Evolutionary conservation across 2,329 filamentous ascomycete genomes (phyloP).

Genomic region (Fusarium piperis): DNA sequence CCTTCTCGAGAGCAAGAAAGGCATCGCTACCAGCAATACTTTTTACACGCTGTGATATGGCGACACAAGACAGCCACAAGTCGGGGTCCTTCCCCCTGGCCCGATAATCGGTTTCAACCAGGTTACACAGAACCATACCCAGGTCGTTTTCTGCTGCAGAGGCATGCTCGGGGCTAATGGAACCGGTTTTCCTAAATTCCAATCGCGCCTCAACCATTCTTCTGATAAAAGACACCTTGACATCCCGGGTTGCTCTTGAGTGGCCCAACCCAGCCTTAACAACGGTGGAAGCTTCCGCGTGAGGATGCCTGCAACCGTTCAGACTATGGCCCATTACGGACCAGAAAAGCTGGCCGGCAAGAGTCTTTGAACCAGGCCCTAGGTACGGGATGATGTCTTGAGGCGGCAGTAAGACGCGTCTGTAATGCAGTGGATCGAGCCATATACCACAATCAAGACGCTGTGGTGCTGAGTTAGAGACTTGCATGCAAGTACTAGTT

Average conservation of each 20-base stretch:
- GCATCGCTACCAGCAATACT: background rate
- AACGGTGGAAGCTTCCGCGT: background rate
- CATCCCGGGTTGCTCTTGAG: constrained; percentile 6
- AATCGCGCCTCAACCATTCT: constrained; percentile 24
- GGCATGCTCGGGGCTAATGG: constrained; percentile 12
- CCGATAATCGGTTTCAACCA: constrained; percentile 17
- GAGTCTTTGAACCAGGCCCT: constrained; percentile 8
- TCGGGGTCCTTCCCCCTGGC: constrained; percentile 6
- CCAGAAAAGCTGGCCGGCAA: constrained; percentile 28
- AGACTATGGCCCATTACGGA: constrained; percentile 21
- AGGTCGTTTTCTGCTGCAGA: constrained; percentile 21
- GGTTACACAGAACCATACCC: constrained; percentile 2
- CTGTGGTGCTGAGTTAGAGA: background rate
- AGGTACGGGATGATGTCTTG: constrained; percentile 29
- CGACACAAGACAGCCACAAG: constrained; percentile 16
- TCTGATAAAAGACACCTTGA: constrained; percentile 9
- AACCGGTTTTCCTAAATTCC: constrained; percentile 17
- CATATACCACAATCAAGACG: constrained; percentile 12
- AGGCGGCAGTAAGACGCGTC: constrained; percentile 14
- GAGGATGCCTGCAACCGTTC: background rate
- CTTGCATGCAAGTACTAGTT: background rate
- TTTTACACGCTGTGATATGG: constrained; percentile 13
- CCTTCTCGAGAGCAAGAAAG: constrained; percentile 12
- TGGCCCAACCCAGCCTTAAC: constrained; percentile 13
- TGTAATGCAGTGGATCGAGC: constrained; percentile 25